A percentile compares a stretch with the other conserved stretches of the same genome.
These are phyloP conservation scores for Trichoderma aggressivum DNA, from an alignment of 2,329 filamentous ascomycete species.

Conservation along the genomic window DNA sequence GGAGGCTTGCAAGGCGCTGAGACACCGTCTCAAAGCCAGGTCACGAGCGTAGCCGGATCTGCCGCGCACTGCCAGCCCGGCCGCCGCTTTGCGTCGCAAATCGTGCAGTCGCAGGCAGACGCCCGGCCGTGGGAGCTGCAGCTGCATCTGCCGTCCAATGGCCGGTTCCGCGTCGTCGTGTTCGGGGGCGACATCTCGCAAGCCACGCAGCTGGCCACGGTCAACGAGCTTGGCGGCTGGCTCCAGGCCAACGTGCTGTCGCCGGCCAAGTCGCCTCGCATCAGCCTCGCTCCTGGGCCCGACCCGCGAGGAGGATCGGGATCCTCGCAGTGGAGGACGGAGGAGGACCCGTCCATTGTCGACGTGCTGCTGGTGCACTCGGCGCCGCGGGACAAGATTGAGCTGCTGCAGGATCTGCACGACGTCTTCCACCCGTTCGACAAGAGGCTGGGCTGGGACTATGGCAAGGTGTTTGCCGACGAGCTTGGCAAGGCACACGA, in stretches of 20 bases:
- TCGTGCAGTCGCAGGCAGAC: constrained; percentile 57
- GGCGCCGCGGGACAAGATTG: constrained; percentile 45
- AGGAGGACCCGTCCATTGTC: constrained; percentile 37
- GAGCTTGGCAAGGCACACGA: constrained; percentile 50
- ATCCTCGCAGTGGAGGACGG: constrained; percentile 2
- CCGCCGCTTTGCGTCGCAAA: constrained; percentile 28
- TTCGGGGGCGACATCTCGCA: constrained; percentile 58
- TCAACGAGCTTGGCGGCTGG: constrained; percentile 46
- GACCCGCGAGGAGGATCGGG: constrained; percentile 7
- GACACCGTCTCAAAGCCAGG: constrained; percentile 26
- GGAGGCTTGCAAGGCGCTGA: constrained; percentile 32
- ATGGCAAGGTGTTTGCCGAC: constrained; percentile 55
- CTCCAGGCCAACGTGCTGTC: constrained; percentile 43
- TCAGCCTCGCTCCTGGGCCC: constrained; percentile 24
- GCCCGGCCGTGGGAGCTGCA: constrained; percentile 58
- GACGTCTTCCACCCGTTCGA: constrained; percentile 47
- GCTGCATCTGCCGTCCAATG: constrained; percentile 52
- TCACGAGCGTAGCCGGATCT: constrained; percentile 3
- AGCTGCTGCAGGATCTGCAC: constrained; percentile 48
- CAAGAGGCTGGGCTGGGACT: constrained; percentile 49
- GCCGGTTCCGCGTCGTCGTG: constrained; percentile 56
- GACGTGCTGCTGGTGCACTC: constrained; percentile 61
- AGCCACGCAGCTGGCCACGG: constrained; percentile 39
- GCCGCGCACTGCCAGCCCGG: constrained; percentile 16
- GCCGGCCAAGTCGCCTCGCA: constrained; percentile 29